A percentile compares a stretch with the other conserved stretches of the same genome.
Conservation (phyloP, 164 flowering plant species). For the Macadamia integrifolia region DNA sequence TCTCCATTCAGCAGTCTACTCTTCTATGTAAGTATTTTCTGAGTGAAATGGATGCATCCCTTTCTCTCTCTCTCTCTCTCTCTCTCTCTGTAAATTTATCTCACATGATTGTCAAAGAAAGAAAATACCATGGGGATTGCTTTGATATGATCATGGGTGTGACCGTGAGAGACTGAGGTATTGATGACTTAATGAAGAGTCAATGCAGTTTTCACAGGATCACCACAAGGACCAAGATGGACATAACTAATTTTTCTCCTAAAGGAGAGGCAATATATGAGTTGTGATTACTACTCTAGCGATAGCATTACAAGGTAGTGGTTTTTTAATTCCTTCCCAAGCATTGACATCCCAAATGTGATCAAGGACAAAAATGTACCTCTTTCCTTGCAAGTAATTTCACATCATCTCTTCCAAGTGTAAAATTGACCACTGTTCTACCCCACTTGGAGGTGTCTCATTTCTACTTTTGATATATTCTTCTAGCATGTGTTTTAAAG, state of each 20-base stretch:
- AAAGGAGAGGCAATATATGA: slow-evolving; percentile 2
- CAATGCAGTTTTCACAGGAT: no score
- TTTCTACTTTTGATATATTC: slow-evolving; percentile 6
- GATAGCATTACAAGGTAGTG: slow-evolving; percentile 6
- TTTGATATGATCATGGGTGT: no score
- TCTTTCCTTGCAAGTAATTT: slow-evolving; percentile 13
- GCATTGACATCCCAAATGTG: slow-evolving; percentile 14
- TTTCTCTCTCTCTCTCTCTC: no score
- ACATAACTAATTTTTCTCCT: background rate
- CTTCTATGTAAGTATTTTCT: no score
- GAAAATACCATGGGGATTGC: no score
- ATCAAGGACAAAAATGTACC: slow-evolving; percentile 17
- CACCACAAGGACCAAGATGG: background rate
- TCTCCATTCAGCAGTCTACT: no score
- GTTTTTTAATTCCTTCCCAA: slow-evolving; percentile 13
- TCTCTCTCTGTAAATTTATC: no score
- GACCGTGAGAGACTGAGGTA: no score
- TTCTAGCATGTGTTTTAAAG: slow-evolving; percentile 1
- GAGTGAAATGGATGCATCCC: no score
- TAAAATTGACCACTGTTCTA: slow-evolving; percentile 8
- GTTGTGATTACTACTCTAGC: slow-evolving; percentile 9
- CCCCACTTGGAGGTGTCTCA: slow-evolving; percentile 3
- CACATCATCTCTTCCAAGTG: slow-evolving; percentile 7
- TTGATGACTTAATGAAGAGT: no score
- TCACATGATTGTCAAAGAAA: no score